A percentile compares a stretch with the other conserved stretches of the same genome.
Evolutionary conservation across 257 asterid genomes (phyloP).

Genomic region (Solanum chilense): DNA sequence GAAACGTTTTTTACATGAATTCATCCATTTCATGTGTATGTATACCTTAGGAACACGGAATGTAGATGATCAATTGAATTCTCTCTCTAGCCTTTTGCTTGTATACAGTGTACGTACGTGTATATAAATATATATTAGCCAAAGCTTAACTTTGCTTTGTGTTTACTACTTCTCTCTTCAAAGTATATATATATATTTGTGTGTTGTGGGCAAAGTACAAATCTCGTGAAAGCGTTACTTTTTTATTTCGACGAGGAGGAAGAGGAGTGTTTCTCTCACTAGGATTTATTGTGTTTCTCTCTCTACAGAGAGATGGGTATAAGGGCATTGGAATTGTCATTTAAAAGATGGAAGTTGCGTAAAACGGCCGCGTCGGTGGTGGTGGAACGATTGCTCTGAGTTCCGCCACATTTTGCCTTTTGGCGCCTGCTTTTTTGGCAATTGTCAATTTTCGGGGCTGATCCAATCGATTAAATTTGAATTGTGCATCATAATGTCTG

Average conservation of each 20-base stretch:
- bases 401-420: not conserved
- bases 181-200: not conserved
- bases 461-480: not conserved
- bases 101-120: not conserved
- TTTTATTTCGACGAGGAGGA: not conserved
- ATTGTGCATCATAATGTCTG: rapidly evolving
- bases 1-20: not conserved
- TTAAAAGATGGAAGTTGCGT: slow-evolving; percentile 2
- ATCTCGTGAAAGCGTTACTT: slow-evolving; percentile 44
- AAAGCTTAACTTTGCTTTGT: slow-evolving; percentile 23
- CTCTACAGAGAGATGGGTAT: not conserved
- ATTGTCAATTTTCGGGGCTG: not conserved
- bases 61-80: slow-evolving; percentile 7
- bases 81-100: not conserved
- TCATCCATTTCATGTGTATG: not conserved
- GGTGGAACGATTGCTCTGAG: not conserved
- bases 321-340: slow-evolving; percentile 3
- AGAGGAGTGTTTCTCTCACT: not conserved
- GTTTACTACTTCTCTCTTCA: slow-evolving; percentile 29
- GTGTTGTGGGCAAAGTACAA: slow-evolving; percentile 10
- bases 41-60: slow-evolving; percentile 11
- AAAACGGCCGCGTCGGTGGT: slow-evolving; percentile 3
- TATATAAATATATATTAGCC: not conserved
- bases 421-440: slow-evolving; percentile 12
- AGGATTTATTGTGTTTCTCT: not conserved